phyloP scores from a whole-genome alignment of 352 stramenopile species.

The Ophiocytium majus region DNA sequence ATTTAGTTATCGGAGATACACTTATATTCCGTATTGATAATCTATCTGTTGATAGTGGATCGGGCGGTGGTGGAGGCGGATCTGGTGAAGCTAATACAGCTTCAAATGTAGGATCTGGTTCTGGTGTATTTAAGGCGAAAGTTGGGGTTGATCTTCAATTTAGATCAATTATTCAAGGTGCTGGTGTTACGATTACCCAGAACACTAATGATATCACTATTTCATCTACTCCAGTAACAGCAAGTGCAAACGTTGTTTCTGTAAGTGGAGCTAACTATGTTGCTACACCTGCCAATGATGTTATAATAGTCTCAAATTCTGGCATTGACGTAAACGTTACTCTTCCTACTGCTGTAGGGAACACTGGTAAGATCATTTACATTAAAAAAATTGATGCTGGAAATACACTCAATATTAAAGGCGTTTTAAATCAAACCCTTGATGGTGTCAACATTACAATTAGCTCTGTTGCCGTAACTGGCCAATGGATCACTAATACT shows the following conservation, averaged over 20 bases:
- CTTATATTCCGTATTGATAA: background rate
- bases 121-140: background rate
- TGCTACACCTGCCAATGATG: background rate
- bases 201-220: background rate
- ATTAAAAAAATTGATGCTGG: conserved; percentile 13
- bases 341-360: background rate
- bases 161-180: background rate
- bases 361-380: background rate
- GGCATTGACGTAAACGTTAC: background rate
- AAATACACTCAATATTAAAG: conserved; percentile 1
- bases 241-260: background rate
- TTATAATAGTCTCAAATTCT: background rate
- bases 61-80: background rate
- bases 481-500: background rate
- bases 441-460: background rate
- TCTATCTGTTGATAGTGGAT: background rate
- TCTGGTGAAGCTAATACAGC: background rate
- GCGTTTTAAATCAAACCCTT: background rate
- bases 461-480: background rate
- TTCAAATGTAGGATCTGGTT: too few relatives aligned
- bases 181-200: background rate
- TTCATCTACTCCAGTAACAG: background rate
- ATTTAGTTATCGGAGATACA: background rate
- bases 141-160: background rate
- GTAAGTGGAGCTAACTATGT: background rate